Base-by-base conservation (phyloP, 2,329 filamentous ascomycete species). In the Chaetomium sp. region DNA sequence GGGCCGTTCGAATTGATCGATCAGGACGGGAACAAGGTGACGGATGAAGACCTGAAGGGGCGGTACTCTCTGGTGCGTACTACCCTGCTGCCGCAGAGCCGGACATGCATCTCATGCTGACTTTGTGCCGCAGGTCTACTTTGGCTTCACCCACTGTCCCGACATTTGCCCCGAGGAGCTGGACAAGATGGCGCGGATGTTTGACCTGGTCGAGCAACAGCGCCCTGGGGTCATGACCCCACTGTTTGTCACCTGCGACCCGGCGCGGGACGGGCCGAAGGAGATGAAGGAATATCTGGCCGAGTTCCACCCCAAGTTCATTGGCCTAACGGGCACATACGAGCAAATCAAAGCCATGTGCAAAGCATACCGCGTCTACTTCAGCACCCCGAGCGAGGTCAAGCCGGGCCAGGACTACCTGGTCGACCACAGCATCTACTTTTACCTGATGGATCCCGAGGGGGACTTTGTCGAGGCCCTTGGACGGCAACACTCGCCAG, bases 91-190 rank as follows among this genome's bases (percentile, higher is more conserved):
- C 13, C n/a, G 57, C 38, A 19, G 16, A 9, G 21, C 23, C 21
- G 38, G 23, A 27, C 6, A 7, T 10, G 27, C n/a, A 12, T 3
- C 21, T 33, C 9, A 21, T 31, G n/a, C 59, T 65, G 9, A 64
- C 45, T 7, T 4, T 16, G 21, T 16, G 1, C 12, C 21, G 9
- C 13, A 95, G 92, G 88, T 98, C 45, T 99, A 99, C 81, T 99
- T 99, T 76, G 95, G 95, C 73, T 99, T 99, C 84, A 94, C 92
- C 9, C 93, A 97, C 78, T 99, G 95, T 77, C 95, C 95, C 27
- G 95, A 99, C 76, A 99, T 99, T 76, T 99, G 95, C 81, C 95
- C 95, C 38, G 95, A 99, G 75, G 95, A 99, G 80, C 89, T 99
- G 72, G 95, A 99, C 81, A 99, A 99, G 82, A 97, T 99, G 93